Conservation (phyloP, 768 basidiomycete genomes). For the Panaeolus cyanescens region DNA sequence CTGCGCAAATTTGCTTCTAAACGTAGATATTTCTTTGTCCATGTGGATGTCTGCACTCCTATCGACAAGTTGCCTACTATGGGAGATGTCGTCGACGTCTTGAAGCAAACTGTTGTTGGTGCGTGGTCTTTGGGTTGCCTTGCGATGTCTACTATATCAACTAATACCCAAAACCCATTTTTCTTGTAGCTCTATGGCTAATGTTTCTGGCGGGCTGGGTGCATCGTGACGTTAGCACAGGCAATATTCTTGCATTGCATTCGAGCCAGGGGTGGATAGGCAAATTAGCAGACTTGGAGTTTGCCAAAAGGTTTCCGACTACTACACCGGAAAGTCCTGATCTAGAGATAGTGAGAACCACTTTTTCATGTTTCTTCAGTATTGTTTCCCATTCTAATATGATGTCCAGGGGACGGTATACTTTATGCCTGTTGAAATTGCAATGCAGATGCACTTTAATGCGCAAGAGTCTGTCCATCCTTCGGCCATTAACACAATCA, state of each 20-base stretch:
- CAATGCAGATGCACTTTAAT: too few species aligned
- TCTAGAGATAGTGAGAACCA: slow-evolving; percentile 13
- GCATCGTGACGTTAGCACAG: slow-evolving; percentile 16
- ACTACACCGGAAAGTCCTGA: not conserved
- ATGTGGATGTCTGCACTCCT: not conserved
- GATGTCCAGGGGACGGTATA: slow-evolving; percentile 12
- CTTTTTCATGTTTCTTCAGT: not conserved
- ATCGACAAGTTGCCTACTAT: slow-evolving; percentile 3
- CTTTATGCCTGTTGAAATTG: slow-evolving; percentile 16
- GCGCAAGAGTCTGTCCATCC: slow-evolving; percentile 5
- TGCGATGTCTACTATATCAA: slow-evolving; percentile 8
- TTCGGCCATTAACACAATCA: slow-evolving; percentile 5
- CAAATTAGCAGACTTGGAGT: slow-evolving; percentile 15
- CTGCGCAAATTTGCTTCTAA: slow-evolving; percentile 5
- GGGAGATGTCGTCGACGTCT: slow-evolving; percentile 5
- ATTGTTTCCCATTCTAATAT: not conserved
- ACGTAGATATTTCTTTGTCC: slow-evolving; percentile 4
- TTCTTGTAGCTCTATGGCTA: slow-evolving; percentile 14
- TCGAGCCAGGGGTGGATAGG: not conserved
- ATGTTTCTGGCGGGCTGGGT: slow-evolving; percentile 18
- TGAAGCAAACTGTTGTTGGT: slow-evolving; percentile 5
- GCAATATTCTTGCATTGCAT: slow-evolving; percentile 13
- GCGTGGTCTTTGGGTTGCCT: slow-evolving; percentile 3
- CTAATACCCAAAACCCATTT: slow-evolving; percentile 1
- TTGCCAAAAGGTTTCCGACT: slow-evolving; percentile 9